Conservation (phyloP, 1,284 basidiomycete genomes). For the Marasmius tenuissimus region DNA sequence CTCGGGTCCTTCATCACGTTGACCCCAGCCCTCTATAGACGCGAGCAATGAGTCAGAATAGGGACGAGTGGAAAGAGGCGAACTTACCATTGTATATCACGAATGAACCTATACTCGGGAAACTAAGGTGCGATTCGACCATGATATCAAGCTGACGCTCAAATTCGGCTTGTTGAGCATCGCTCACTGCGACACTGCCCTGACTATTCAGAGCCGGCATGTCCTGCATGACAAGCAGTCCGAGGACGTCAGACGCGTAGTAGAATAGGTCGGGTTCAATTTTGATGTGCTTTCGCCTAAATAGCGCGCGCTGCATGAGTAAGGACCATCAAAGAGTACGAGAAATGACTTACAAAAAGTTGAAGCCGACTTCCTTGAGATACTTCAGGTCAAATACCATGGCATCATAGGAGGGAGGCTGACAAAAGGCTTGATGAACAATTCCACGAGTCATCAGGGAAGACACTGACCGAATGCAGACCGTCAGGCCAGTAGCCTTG, state of each 20-base stretch:
- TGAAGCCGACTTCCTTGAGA: constrained; percentile 15
- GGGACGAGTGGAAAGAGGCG: background rate
- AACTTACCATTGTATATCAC: constrained; percentile 15
- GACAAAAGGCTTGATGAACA: too few relatives aligned
- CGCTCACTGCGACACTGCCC: constrained; percentile 2
- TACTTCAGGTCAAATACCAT: constrained; percentile 16
- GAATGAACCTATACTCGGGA: constrained; percentile 13
- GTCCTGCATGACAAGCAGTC: constrained; percentile 15
- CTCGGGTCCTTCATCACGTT: constrained; percentile 8
- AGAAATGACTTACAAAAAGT: constrained; percentile 6
- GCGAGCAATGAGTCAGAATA: background rate
- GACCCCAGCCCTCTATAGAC: constrained; percentile 18
- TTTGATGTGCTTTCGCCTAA: constrained; percentile 18
- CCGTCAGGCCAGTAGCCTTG: constrained; percentile 18
- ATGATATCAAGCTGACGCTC: constrained; percentile 15
- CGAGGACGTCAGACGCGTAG: constrained; percentile 11
- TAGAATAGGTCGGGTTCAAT: constrained; percentile 17
- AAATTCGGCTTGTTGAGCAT: constrained; percentile 13
- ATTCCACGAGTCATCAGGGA: too few relatives aligned
- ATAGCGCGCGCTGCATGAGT: background rate
- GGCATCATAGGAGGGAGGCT: constrained; percentile 14
- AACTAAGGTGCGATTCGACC: constrained; percentile 9
- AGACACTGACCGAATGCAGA: constrained; percentile 2
- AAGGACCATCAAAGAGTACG: background rate
- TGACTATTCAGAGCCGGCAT: constrained; percentile 15